phyloP scores from a whole-genome alignment of 2,329 filamentous ascomycete species.

The Talaromyces amestolkiae region DNA sequence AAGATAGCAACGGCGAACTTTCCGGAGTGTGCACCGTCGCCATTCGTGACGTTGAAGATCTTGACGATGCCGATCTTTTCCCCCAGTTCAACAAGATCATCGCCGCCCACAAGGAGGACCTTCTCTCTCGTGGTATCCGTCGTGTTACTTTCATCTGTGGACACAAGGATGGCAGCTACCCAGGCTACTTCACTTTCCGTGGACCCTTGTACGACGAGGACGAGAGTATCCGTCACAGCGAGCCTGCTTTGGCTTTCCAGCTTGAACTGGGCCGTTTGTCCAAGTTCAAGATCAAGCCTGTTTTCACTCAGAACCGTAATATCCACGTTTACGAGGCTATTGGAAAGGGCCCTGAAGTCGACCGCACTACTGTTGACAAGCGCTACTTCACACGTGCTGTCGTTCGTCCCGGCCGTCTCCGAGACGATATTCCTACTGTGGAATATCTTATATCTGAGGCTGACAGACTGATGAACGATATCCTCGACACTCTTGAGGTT shows the following conservation, averaged over 20 bases:
- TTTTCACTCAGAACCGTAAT: slow-evolving; percentile 98
- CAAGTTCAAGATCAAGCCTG: slow-evolving; percentile 97
- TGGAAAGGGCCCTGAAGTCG: slow-evolving; percentile 89
- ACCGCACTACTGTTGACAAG: slow-evolving; percentile 63
- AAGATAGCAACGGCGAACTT: slow-evolving; percentile 69
- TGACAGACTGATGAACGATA: slow-evolving; percentile 94
- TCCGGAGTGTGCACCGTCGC: slow-evolving; percentile 91
- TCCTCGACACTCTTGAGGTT: slow-evolving; percentile 95
- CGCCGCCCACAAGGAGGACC: slow-evolving; percentile 76
- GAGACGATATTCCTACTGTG: slow-evolving; percentile 96
- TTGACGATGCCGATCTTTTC: slow-evolving; percentile 77
- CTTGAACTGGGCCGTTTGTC: slow-evolving; percentile 89
- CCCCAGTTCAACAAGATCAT: slow-evolving; percentile 72
- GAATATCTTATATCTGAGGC: slow-evolving; percentile 98
- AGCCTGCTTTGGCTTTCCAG: slow-evolving; percentile 97
- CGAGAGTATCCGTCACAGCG: slow-evolving; percentile 91
- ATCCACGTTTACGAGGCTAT: slow-evolving; percentile 98
- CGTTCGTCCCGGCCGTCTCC: slow-evolving; percentile 86
- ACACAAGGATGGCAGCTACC: slow-evolving; percentile 88
- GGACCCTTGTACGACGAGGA: slow-evolving; percentile 87
- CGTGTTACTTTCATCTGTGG: slow-evolving; percentile 96
- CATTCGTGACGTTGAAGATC: slow-evolving; percentile 79
- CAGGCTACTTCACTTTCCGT: slow-evolving; percentile 97
- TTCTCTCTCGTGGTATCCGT: slow-evolving; percentile 76
- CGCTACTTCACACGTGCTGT: slow-evolving; percentile 97